phyloP scores from a whole-genome alignment of 73 alveolate species.

The Diophrys appendiculata region DNA sequence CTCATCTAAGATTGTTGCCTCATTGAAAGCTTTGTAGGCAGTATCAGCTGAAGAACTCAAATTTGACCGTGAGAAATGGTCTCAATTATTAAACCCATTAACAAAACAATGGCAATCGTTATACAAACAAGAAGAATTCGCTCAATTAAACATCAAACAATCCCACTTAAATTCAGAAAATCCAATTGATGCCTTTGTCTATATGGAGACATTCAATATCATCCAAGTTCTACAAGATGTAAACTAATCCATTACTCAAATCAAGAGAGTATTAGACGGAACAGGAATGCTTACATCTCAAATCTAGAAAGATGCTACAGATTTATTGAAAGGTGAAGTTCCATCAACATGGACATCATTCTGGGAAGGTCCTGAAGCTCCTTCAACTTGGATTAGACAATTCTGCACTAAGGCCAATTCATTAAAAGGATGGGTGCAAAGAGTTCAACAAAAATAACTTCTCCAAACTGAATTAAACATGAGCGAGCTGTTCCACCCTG shows the following conservation, averaged over 20 bases:
- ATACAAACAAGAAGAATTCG: conserved; percentile 69
- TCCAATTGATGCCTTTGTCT: conserved; percentile 93
- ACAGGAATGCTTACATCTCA: conserved; percentile 92
- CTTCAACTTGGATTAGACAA: conserved; percentile 87
- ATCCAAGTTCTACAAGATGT: conserved; percentile 78
- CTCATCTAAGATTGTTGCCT: conserved; percentile 81
- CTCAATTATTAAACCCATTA: conserved; percentile 87
- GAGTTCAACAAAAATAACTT: conserved; percentile 62
- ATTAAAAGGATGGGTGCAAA: conserved; percentile 83
- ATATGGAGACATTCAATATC: conserved; percentile 86
- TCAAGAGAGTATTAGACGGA: conserved; percentile 88
- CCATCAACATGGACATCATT: conserved; percentile 94
- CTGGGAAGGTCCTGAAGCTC: conserved; percentile 99
- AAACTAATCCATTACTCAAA: conserved; percentile 72
- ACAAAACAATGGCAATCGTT: conserved; percentile 91
- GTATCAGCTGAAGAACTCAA: conserved; percentile 91
- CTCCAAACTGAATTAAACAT: conserved; percentile 75
- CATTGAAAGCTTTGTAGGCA: conserved; percentile 88
- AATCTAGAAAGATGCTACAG: conserved; percentile 86
- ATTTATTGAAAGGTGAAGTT: conserved; percentile 78
- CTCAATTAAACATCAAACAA: conserved; percentile 63
- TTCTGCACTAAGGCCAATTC: conserved; percentile 87
- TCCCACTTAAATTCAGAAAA: conserved; percentile 76
- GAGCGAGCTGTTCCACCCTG: conserved; percentile 97
- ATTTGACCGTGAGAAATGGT: conserved; percentile 96